A percentile compares a stretch with the other conserved stretches of the same genome.
phyloP scores from a whole-genome alignment of 768 basidiomycete genomes.

The Mycena olivaceomarginata region DNA sequence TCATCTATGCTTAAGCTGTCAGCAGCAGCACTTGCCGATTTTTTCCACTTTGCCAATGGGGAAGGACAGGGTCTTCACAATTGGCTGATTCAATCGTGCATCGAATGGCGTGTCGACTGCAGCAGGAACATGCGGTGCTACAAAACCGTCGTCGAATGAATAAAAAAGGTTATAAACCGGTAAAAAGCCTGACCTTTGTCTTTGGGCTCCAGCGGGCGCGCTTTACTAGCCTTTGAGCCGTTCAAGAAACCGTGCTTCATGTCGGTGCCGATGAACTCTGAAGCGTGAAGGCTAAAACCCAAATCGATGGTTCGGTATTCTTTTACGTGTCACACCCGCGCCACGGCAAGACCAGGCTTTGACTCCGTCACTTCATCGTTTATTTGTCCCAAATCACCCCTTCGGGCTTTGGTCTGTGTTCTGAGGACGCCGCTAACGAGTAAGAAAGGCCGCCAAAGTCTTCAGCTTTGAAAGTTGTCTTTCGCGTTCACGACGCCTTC shows the following conservation, averaged over 20 bases:
- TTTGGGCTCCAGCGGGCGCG: background rate
- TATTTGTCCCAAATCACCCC: too few species aligned
- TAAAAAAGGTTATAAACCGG: background rate
- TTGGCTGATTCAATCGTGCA: background rate
- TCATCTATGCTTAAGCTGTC: background rate
- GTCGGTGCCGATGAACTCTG: background rate
- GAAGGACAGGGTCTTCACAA: background rate
- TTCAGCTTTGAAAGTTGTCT: too few species aligned
- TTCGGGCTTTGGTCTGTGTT: too few species aligned
- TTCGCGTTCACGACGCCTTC: too few species aligned
- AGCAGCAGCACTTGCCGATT: background rate
- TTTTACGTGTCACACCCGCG: background rate
- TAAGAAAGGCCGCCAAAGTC: too few species aligned
- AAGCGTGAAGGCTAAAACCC: background rate
- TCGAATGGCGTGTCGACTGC: background rate
- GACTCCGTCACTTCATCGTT: too few species aligned
- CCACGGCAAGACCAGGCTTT: too few species aligned
- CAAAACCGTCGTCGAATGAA: background rate
- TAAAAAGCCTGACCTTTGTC: background rate
- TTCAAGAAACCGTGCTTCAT: slow-evolving; percentile 18
- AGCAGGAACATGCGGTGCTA: too few species aligned
- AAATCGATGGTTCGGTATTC: background rate
- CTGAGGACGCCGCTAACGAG: too few species aligned
- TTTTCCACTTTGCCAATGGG: slow-evolving; percentile 8
- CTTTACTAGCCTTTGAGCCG: background rate